Percentiles rank a stretch among this genome's conserved stretches.
Conservation (phyloP, 371 early-diverging fungal genomes). For the Lichtheimia ramosa region DNA sequence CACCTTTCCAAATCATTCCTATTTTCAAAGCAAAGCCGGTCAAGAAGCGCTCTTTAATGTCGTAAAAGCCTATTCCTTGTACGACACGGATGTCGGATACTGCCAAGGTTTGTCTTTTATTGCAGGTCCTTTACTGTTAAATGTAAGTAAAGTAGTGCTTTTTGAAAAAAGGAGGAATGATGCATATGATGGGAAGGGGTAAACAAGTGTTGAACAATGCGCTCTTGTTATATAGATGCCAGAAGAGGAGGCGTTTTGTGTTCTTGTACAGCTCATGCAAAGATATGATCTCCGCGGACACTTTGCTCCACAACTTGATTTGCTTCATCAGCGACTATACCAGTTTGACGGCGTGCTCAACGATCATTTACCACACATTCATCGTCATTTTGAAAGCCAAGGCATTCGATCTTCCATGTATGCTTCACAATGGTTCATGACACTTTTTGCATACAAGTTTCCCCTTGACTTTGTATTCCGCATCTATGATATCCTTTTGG, state of each 20-base stretch:
- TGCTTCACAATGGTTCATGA: constrained; percentile 94
- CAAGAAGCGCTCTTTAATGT: constrained; percentile 90
- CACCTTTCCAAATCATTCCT: constrained; percentile 82
- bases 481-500: constrained; percentile 89
- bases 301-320: constrained; percentile 82
- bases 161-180: neutral
- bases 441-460: constrained; percentile 93
- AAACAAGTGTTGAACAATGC: neutral
- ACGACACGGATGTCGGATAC: constrained; percentile 92
- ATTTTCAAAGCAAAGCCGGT: constrained; percentile 77
- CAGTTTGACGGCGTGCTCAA: constrained; percentile 85
- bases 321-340: constrained; percentile 78
- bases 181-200: neutral
- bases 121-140: constrained; percentile 84
- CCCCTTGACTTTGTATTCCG: constrained; percentile 87
- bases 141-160: constrained; percentile 56
- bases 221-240: constrained; percentile 72
- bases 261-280: constrained; percentile 85
- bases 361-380: constrained; percentile 79
- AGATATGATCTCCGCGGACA: constrained; percentile 83
- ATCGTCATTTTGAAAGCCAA: constrained; percentile 76
- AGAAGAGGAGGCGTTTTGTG: constrained; percentile 94
- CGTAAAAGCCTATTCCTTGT: constrained; percentile 87
- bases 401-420: constrained; percentile 88
- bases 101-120: constrained; percentile 92